Evolutionary conservation across 2,329 filamentous ascomycete genomes (phyloP).

Genomic region (Trichoderma koningii): DNA sequence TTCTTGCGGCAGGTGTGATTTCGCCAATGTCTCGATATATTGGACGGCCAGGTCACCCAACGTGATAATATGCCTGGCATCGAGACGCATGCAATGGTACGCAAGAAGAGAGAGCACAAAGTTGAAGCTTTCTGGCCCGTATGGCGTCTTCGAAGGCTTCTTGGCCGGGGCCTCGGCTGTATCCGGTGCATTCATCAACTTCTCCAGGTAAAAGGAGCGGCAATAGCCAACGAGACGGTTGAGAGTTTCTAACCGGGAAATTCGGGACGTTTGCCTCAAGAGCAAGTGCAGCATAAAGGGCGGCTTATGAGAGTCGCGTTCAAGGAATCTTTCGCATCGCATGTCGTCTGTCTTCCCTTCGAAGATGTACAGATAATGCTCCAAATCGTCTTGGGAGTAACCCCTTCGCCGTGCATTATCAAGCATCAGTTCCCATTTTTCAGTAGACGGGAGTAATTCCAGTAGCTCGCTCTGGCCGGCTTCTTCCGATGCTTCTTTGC

Average conservation of each 20-base stretch:
- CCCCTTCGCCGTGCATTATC: slow-evolving; percentile 30
- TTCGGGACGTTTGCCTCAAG: slow-evolving; percentile 34
- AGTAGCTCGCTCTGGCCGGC: slow-evolving; percentile 30
- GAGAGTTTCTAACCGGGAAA: slow-evolving; percentile 35
- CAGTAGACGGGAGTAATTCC: slow-evolving; percentile 33
- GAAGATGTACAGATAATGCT: slow-evolving; percentile 37
- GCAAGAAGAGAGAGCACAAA: slow-evolving; percentile 35
- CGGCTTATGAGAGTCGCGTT: slow-evolving; percentile 33
- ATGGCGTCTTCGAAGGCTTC: slow-evolving; percentile 17
- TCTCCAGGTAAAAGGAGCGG: slow-evolving; percentile 27
- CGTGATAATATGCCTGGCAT: slow-evolving; percentile 39
- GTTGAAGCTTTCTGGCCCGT: slow-evolving; percentile 32
- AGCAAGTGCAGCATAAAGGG: slow-evolving; percentile 40
- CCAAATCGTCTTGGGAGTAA: slow-evolving; percentile 31
- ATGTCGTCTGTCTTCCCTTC: slow-evolving; percentile 38
- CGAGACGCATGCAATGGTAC: slow-evolving; percentile 39
- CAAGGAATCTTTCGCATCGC: slow-evolving; percentile 39
- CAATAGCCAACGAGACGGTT: slow-evolving; percentile 36
- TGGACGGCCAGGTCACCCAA: slow-evolving; percentile 36
- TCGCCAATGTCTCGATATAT: slow-evolving; percentile 34
- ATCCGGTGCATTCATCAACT: neutral
- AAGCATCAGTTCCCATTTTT: slow-evolving; percentile 34
- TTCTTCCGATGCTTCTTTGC: slow-evolving; percentile 31
- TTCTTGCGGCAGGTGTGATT: slow-evolving; percentile 23
- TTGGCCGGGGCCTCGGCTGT: neutral